Evolutionary conservation across 495 filamentous ascomycete genomes (phyloP).

Genomic region (Tuber calosporum): DNA sequence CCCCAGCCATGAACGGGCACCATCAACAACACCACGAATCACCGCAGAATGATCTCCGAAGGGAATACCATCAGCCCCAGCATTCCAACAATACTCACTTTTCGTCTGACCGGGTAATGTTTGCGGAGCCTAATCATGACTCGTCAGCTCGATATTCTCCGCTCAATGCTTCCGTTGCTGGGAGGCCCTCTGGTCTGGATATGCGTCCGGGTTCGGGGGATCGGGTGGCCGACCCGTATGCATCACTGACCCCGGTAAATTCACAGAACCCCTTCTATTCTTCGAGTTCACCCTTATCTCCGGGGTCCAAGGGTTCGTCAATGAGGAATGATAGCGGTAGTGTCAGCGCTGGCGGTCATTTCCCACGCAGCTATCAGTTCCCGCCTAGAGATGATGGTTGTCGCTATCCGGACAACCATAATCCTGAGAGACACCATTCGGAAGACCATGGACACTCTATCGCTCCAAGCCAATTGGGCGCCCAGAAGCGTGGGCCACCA

Average conservation of each 20-base stretch:
- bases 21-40: conserved; percentile 32
- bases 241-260: conserved; percentile 3
- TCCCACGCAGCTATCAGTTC: conserved; percentile 26
- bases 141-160: conserved; percentile 23
- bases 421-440: conserved; percentile 8
- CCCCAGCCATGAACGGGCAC: conserved; percentile 23
- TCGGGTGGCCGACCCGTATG: conserved; percentile 19
- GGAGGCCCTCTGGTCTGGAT: conserved; percentile 26
- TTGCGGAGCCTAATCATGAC: conserved; percentile 26
- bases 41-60: conserved; percentile 23
- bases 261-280: conserved; percentile 26
- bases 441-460: conserved; percentile 18
- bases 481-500: conserved; percentile 9
- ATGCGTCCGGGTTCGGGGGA: conserved; percentile 18
- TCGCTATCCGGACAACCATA: conserved; percentile 16
- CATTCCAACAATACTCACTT: conserved; percentile 20
- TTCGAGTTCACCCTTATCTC: conserved; percentile 30
- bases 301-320: conserved; percentile 16
- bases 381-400: conserved; percentile 20
- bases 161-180: conserved; percentile 5
- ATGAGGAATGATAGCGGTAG: conserved; percentile 13
- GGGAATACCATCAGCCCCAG: conserved; percentile 21
- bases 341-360: not conserved
- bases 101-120: conserved; percentile 18
- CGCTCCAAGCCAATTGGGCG: conserved; percentile 9